Conservation (phyloP, 163 green algal genomes). For the Picocystis sp. region DNA sequence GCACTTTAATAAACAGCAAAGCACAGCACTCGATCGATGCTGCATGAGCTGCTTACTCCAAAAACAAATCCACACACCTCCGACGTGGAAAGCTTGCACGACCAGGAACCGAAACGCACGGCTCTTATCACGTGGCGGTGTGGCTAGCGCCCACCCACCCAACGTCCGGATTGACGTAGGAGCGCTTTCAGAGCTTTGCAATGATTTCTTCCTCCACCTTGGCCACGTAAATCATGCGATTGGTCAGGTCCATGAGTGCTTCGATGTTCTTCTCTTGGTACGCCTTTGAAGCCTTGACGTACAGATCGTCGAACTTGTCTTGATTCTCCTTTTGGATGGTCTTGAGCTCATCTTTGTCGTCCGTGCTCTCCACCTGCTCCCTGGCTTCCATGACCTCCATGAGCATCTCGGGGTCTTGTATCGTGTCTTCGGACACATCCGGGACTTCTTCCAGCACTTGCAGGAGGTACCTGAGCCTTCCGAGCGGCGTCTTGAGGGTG, state of each 20-base stretch:
- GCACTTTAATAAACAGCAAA: too few species aligned
- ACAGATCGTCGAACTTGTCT: background rate
- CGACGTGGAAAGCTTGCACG: too few species aligned
- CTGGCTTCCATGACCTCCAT: constrained; percentile 34
- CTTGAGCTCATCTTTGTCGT: constrained; percentile 11
- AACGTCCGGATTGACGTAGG: too few species aligned
- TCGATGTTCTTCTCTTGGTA: constrained; percentile 11
- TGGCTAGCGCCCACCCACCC: too few species aligned
- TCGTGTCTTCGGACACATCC: constrained; percentile 22
- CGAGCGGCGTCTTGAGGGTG: constrained; percentile 21
- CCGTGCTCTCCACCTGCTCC: constrained; percentile 23
- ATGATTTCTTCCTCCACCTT: constrained; percentile 20
- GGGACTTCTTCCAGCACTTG: background rate
- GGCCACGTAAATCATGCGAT: constrained; percentile 18
- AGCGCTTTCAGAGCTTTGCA: constrained; percentile 12
- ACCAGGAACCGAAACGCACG: too few species aligned
- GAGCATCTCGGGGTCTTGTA: constrained; percentile 28
- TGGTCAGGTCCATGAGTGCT: constrained; percentile 8
- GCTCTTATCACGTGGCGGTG: too few species aligned
- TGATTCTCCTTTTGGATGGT: constrained; percentile 13
- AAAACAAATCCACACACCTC: too few species aligned
- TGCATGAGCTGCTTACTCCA: too few species aligned
- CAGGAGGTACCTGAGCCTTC: constrained; percentile 24
- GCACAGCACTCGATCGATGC: too few species aligned
- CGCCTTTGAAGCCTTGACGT: constrained; percentile 7